These are phyloP conservation scores for Phytophthora citrophthora DNA, from an alignment of 352 stramenopile genomes.

Conservation along the genomic window DNA sequence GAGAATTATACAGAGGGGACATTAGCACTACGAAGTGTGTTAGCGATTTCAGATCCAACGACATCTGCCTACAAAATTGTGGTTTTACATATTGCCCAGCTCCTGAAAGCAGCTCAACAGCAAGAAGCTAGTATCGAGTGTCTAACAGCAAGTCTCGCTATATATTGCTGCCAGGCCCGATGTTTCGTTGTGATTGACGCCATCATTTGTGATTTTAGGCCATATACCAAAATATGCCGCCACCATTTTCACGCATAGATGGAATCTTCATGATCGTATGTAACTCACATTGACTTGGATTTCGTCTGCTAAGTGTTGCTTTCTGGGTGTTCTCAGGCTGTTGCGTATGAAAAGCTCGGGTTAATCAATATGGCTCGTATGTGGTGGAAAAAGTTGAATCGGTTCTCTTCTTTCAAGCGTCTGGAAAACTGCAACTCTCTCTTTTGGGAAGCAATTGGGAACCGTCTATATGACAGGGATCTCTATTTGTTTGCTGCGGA, in stretches of 20 bases:
- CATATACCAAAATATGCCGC: slow-evolving; percentile 54
- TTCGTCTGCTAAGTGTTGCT: not conserved
- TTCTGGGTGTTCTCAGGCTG: slow-evolving; percentile 22
- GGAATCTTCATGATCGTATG: slow-evolving; percentile 54
- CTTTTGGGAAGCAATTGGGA: slow-evolving; percentile 25
- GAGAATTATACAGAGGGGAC: slow-evolving; percentile 55
- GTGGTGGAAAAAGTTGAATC: slow-evolving; percentile 49
- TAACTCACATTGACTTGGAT: too few species aligned
- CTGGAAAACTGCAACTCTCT: not conserved
- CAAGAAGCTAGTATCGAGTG: slow-evolving; percentile 40
- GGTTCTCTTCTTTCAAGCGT: not conserved
- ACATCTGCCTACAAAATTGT: slow-evolving; percentile 36
- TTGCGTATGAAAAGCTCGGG: slow-evolving; percentile 43
- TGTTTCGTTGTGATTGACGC: too few species aligned
- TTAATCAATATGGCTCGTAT: slow-evolving; percentile 21
- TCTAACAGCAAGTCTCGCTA: slow-evolving; percentile 35
- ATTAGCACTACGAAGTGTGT: slow-evolving; percentile 46
- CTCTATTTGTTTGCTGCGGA: slow-evolving; percentile 50
- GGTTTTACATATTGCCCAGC: slow-evolving; percentile 48
- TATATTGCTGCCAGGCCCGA: not conserved
- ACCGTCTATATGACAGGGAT: slow-evolving; percentile 35
- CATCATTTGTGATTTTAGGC: slow-evolving; percentile 22
- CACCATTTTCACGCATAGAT: slow-evolving; percentile 48
- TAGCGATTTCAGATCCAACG: slow-evolving; percentile 43
- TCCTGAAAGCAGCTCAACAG: slow-evolving; percentile 40